phyloP scores from a whole-genome alignment of 2,329 filamentous ascomycete species.

The Celoporthe dispersa region DNA sequence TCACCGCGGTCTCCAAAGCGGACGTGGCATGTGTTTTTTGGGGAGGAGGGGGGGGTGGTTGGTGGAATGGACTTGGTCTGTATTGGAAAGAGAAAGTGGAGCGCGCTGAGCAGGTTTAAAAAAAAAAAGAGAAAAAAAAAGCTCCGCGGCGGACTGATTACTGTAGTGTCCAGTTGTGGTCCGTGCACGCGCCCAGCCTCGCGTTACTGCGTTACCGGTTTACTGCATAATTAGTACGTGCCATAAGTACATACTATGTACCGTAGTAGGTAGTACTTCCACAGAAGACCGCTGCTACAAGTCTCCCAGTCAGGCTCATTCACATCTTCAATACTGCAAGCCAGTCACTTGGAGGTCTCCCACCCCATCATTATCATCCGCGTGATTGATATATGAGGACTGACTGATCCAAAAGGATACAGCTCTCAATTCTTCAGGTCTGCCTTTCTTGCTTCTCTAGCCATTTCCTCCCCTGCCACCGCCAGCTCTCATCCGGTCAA shows the following conservation, averaged over 20 bases:
- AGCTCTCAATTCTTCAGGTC: slow-evolving; percentile 5
- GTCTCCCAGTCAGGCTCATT: not conserved
- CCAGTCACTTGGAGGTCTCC: not conserved
- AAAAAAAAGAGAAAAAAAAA: slow-evolving; percentile 2
- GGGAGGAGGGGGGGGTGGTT: not conserved
- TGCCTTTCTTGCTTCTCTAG: slow-evolving; percentile 3
- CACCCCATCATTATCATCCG: not conserved
- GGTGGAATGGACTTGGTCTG: not conserved
- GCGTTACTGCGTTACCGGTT: not conserved
- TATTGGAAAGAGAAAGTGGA: not conserved
- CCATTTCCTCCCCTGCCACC: not conserved
- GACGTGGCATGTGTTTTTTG: not conserved
- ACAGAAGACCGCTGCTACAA: too few species aligned
- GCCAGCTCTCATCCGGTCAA: slow-evolving; percentile 21
- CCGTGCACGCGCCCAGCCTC: not conserved
- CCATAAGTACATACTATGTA: too few species aligned
- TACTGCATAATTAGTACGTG: not conserved
- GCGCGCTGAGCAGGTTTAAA: not conserved
- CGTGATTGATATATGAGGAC: not conserved
- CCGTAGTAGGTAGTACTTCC: too few species aligned
- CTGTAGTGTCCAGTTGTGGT: not conserved
- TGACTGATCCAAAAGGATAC: not conserved
- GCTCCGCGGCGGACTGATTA: not conserved
- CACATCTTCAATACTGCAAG: not conserved
- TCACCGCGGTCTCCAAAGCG: slow-evolving; percentile 2